Evolutionary conservation across 1,139 yeast genomes (phyloP).

Genomic region (Saccharomyces hybrid): DNA sequence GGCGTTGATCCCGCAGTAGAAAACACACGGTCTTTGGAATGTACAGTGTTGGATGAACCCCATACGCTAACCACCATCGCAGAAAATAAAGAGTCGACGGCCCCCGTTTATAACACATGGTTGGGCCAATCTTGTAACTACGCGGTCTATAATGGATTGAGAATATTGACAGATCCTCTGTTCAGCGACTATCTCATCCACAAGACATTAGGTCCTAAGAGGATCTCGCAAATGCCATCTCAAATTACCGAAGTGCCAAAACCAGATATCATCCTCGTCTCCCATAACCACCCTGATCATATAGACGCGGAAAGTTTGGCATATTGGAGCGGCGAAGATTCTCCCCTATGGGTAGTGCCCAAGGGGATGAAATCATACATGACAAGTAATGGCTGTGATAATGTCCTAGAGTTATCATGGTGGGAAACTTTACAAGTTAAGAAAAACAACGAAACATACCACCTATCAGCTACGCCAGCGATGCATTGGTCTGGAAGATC

Average conservation of each 20-base stretch:
- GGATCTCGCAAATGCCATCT: conserved; percentile 70
- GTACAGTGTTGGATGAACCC: background rate
- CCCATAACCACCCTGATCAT: conserved; percentile 96
- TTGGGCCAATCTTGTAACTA: conserved; percentile 84
- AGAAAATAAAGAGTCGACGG: conserved; percentile 9
- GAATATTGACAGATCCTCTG: conserved; percentile 78
- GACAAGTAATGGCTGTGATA: conserved; percentile 41
- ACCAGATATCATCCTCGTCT: conserved; percentile 67
- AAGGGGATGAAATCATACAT: conserved; percentile 60
- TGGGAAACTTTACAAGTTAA: conserved; percentile 63
- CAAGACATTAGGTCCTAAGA: conserved; percentile 65
- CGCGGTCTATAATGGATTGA: conserved; percentile 63
- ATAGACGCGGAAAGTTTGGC: conserved; percentile 57
- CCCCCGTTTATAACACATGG: conserved; percentile 57
- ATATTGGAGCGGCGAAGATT: conserved; percentile 42
- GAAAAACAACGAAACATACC: conserved; percentile 47
- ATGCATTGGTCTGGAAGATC: conserved; percentile 97
- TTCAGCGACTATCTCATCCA: conserved; percentile 62
- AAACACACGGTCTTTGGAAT: conserved; percentile 7
- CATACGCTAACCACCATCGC: background rate
- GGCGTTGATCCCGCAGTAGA: conserved; percentile 36
- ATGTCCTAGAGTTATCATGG: conserved; percentile 76
- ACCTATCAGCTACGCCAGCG: conserved; percentile 83
- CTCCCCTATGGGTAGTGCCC: conserved; percentile 74
- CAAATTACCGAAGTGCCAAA: conserved; percentile 52